These are phyloP conservation scores for Oldenlandia corymbosa DNA, from an alignment of 257 asterid species.

Conservation along the genomic window DNA sequence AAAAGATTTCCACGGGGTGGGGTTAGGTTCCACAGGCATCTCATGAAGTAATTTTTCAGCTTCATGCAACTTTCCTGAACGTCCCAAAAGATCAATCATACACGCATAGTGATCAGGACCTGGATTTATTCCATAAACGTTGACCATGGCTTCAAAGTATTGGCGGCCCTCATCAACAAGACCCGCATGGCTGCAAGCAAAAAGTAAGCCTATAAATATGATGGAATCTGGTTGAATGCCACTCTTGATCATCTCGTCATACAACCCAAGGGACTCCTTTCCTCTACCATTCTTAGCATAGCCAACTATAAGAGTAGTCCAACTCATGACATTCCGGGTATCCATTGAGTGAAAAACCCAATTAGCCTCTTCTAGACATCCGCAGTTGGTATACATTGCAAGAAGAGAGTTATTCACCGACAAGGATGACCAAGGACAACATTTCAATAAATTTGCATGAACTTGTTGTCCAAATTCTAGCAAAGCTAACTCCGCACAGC, in stretches of 20 bases:
- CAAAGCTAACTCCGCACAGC: conserved; percentile 64
- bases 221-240: conserved; percentile 68
- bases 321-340: conserved; percentile 54
- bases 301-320: conserved; percentile 79
- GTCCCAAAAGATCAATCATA: conserved; percentile 78
- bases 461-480: conserved; percentile 62
- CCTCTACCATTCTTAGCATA: conserved; percentile 73
- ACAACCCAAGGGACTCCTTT: conserved; percentile 41
- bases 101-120: conserved; percentile 74
- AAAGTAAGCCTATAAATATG: conserved; percentile 70
- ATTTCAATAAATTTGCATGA: conserved; percentile 51
- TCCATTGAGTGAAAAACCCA: conserved; percentile 48
- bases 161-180: conserved; percentile 51
- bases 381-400: conserved; percentile 68
- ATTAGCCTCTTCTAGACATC: conserved; percentile 50
- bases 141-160: conserved; percentile 55
- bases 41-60: conserved; percentile 49
- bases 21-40: conserved; percentile 52
- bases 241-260: conserved; percentile 51
- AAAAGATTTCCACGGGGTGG: conserved; percentile 73
- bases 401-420: conserved; percentile 66
- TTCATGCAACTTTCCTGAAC: conserved; percentile 64
- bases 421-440: conserved; percentile 34
- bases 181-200: conserved; percentile 90
- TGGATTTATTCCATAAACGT: conserved; percentile 51